Conservation (phyloP, 345 rosid species). For the Brassica carinata region DNA sequence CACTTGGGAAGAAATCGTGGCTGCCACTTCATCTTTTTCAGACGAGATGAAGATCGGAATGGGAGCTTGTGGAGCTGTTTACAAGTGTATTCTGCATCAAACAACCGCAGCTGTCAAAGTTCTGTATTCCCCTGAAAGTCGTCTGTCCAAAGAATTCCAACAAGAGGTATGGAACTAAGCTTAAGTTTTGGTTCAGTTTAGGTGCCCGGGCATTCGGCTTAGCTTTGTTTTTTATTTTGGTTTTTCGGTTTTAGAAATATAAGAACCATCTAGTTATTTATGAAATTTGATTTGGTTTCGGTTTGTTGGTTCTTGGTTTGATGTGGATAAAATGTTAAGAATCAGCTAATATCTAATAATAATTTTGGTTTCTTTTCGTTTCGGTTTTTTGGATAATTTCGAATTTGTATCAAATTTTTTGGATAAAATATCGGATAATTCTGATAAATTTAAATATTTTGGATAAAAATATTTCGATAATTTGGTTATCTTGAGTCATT, state of each 20-base stretch:
- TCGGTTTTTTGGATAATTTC: neutral
- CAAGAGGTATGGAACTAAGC: conserved; percentile 40
- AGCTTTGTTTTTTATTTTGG: no score
- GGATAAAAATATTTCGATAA: neutral
- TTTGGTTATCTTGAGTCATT: neutral
- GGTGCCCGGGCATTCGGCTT: neutral
- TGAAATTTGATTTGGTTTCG: neutral
- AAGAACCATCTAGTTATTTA: neutral
- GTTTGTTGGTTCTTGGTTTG: neutral
- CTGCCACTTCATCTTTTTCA: conserved; percentile 44
- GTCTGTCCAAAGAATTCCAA: conserved; percentile 36
- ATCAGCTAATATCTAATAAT: neutral
- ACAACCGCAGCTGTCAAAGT: conserved; percentile 49
- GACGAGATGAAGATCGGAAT: conserved; percentile 40
- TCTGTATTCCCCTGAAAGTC: conserved; percentile 34
- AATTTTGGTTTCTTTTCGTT: neutral
- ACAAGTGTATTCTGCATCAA: conserved; percentile 44
- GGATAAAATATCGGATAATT: neutral
- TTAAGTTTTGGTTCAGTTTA: neutral
- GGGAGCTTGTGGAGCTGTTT: conserved; percentile 43
- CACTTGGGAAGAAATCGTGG: conserved; percentile 42
- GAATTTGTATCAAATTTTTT: no score
- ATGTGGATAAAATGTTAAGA: neutral
- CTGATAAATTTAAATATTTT: no score
- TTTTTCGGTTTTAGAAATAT: neutral